Base-by-base conservation (phyloP, 192 early-diverging fungal species). In the Phycomyces nitens region DNA sequence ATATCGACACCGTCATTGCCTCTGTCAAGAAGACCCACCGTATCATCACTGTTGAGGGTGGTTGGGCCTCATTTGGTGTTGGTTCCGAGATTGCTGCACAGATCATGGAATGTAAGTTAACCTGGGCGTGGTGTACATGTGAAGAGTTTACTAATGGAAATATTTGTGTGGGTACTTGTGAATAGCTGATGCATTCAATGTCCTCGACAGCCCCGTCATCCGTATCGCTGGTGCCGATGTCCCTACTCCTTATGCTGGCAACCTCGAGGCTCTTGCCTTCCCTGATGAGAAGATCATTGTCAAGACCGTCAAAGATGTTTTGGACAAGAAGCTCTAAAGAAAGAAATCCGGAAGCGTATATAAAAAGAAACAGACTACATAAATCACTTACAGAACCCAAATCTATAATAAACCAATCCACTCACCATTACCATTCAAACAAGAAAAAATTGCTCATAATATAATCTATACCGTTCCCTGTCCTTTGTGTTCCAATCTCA, bases 11-110 rank as follows among this genome's bases (percentile, higher is more conserved):
- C 54, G 92, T 99, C 71, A 78, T 99, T 77, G 86, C 88, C 65
- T 92, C 90, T 3, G 84, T 99, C 66, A 97, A 96, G 85, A 96
- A 97, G 87, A 99, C 97, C 69, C 95, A 97, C 88, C 92, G 86
- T 72, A 76, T 99, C 44, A 86, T 99, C 62, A 94, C 95, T 21
- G 93, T 97, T 53, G 95, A 99, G 77, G 89, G 91, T 66, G 97
- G 94, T 52, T 99, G 92, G 90, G 94, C 97, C 34, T 80, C 85
- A 70, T 96, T 92, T 69, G 92, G 95, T 69, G 89, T 96, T 60
- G 97, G 97, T 62, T 88, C 88, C 34, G 97, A 99, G 82, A 90
- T 99, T 66, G 85, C 88, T 64, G 97, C 95, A 53, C 90, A 94
- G 79, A 90, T 94, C 62, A 94, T 99, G 93, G 97, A 99, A 86